phyloP scores from a whole-genome alignment of 192 early-diverging fungal genomes.

The Entrophospora sp. region DNA sequence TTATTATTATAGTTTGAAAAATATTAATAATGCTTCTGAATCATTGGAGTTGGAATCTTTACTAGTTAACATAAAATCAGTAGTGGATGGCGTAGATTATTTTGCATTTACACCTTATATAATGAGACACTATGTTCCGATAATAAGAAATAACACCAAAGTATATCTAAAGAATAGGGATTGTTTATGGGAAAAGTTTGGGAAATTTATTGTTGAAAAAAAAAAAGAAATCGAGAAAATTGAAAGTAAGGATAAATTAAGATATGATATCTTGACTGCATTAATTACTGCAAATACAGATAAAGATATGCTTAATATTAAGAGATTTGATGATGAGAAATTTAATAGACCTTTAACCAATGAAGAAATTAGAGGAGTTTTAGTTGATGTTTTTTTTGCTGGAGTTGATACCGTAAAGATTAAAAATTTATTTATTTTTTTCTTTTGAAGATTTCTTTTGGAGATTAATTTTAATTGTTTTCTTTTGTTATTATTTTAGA shows the following conservation, averaged over 20 bases:
- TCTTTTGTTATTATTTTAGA: background rate
- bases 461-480: background rate
- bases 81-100: too few relatives aligned
- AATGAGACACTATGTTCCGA: too few relatives aligned
- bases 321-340: background rate
- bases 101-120: too few relatives aligned
- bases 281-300: slow-evolving; percentile 12
- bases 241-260: background rate
- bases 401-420: slow-evolving; percentile 6
- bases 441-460: too few relatives aligned
- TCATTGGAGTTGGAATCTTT: too few relatives aligned
- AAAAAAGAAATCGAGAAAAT: slow-evolving; percentile 6
- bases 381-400: background rate
- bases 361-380: background rate
- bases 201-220: background rate
- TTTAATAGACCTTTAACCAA: background rate
- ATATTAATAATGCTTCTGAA: too few relatives aligned
- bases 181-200: background rate
- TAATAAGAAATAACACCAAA: too few relatives aligned
- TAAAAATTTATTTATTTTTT: background rate
- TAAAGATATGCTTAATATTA: background rate
- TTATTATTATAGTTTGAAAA: too few relatives aligned
- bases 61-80: too few relatives aligned
- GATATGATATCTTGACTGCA: slow-evolving; percentile 1
- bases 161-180: background rate